Evolutionary conservation across 1,284 basidiomycete species (phyloP).

Genomic region (Stereum hirsutum): DNA sequence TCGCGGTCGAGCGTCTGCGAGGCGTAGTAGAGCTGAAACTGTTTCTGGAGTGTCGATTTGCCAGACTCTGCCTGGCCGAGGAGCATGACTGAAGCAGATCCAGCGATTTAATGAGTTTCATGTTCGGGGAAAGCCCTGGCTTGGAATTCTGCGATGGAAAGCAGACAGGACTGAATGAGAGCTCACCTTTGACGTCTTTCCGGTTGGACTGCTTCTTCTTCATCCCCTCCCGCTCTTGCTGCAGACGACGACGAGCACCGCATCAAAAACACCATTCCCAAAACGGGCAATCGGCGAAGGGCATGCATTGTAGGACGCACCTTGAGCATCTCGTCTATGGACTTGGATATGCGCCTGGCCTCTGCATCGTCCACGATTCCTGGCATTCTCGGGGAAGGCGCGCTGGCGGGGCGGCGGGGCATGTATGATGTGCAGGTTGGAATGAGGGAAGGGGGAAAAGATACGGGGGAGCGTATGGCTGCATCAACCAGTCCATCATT

Average conservation of each 20-base stretch:
- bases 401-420: not conserved
- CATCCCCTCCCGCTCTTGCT: constrained; percentile 44
- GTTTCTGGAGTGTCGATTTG: constrained; percentile 72
- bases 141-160: not conserved
- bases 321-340: constrained; percentile 65
- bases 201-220: constrained; percentile 37
- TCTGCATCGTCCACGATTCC: constrained; percentile 31
- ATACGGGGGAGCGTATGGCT: too few relatives aligned
- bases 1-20: constrained; percentile 59
- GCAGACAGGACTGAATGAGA: constrained; percentile 1
- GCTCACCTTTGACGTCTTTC: constrained; percentile 57
- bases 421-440: too few relatives aligned
- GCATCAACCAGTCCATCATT: too few relatives aligned
- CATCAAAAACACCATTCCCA: not conserved
- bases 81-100: constrained; percentile 28
- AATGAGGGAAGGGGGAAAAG: too few relatives aligned
- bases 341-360: constrained; percentile 44
- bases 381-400: constrained; percentile 12
- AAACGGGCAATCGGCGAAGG: not conserved
- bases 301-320: constrained; percentile 24
- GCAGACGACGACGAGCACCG: not conserved
- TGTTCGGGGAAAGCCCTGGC: not conserved
- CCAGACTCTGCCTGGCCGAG: constrained; percentile 76
- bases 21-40: constrained; percentile 74
- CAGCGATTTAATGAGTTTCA: too few relatives aligned